phyloP scores from a whole-genome alignment of 768 basidiomycete species.

The Dentipellis fragilis region DNA sequence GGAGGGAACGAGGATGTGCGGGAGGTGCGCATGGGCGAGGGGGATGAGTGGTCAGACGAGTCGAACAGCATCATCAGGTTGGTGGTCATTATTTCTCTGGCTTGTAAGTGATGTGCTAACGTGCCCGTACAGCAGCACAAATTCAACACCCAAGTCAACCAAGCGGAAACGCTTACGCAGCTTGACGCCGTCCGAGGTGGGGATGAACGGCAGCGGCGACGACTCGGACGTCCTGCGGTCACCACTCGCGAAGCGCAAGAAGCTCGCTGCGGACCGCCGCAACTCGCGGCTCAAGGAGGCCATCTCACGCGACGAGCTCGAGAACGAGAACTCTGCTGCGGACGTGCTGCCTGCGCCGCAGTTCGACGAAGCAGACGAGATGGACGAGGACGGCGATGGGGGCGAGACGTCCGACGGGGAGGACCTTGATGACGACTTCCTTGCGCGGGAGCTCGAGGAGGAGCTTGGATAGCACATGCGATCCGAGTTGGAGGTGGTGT shows the following conservation, averaged over 20 bases:
- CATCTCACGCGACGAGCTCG: constrained; percentile 11
- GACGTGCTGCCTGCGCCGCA: constrained; percentile 2
- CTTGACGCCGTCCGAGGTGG: constrained; percentile 57
- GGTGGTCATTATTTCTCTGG: constrained; percentile 6
- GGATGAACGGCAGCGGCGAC: constrained; percentile 21
- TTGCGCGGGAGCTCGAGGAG: constrained; percentile 72
- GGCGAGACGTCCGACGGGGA: constrained; percentile 40
- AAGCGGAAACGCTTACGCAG: constrained; percentile 68
- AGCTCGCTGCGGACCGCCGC: constrained; percentile 52
- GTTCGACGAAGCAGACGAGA: constrained; percentile 2
- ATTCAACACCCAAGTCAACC: constrained; percentile 29
- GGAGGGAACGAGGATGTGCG: constrained; percentile 24
- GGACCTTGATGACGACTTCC: constrained; percentile 65
- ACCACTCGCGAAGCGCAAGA: constrained; percentile 75
- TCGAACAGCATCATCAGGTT: constrained; percentile 37
- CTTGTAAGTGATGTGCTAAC: not conserved
- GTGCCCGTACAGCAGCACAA: constrained; percentile 17
- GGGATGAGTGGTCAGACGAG: constrained; percentile 42
- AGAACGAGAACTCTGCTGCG: constrained; percentile 15
- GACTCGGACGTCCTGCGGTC: constrained; percentile 41
- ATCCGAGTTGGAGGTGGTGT: not conserved
- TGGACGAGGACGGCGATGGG: constrained; percentile 30
- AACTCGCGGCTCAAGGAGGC: constrained; percentile 54
- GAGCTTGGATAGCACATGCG: constrained; percentile 73
- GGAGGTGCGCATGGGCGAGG: constrained; percentile 31